These are phyloP conservation scores for Wickerhamiella shivajii DNA, from an alignment of 805 yeast genomes.

Conservation along the genomic window DNA sequence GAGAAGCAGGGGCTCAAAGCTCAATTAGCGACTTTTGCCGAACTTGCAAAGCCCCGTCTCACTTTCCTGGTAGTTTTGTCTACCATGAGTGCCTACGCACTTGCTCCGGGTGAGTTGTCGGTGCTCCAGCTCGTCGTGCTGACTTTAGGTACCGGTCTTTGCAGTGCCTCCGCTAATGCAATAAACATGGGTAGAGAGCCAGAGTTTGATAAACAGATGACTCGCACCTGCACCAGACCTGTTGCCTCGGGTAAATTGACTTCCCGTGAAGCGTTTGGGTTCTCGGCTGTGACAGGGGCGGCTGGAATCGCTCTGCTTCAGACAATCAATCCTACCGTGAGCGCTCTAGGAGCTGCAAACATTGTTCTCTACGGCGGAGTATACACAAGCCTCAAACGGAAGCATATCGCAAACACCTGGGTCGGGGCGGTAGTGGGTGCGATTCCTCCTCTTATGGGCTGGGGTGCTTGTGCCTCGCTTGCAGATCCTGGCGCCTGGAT, in stretches of 20 bases:
- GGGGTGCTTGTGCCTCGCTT: slow-evolving; percentile 70
- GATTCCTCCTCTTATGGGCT: slow-evolving; percentile 96
- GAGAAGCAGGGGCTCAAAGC: neutral
- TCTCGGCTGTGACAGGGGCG: slow-evolving; percentile 63
- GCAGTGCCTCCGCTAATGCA: slow-evolving; percentile 92
- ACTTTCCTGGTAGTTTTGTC: slow-evolving; percentile 80
- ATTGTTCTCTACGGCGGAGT: slow-evolving; percentile 77
- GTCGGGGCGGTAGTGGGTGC: slow-evolving; percentile 99
- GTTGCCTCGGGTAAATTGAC: slow-evolving; percentile 72
- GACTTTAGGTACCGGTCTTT: slow-evolving; percentile 71
- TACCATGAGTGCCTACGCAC: slow-evolving; percentile 84
- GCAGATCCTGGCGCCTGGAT: slow-evolving; percentile 91
- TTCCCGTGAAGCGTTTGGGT: slow-evolving; percentile 60
- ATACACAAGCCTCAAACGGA: slow-evolving; percentile 80
- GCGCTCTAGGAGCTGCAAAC: slow-evolving; percentile 64
- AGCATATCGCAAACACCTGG: slow-evolving; percentile 85
- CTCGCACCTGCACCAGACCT: slow-evolving; percentile 77
- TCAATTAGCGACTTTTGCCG: slow-evolving; percentile 24
- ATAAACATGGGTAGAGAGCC: slow-evolving; percentile 97
- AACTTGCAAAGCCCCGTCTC: slow-evolving; percentile 79
- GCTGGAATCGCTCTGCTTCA: slow-evolving; percentile 56
- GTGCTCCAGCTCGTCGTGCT: slow-evolving; percentile 53
- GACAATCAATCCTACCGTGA: slow-evolving; percentile 68
- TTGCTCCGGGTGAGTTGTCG: slow-evolving; percentile 73
- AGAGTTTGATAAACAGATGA: slow-evolving; percentile 72